Conservation (phyloP, 2,329 filamentous ascomycete genomes). For the Cercospora sp. region DNA sequence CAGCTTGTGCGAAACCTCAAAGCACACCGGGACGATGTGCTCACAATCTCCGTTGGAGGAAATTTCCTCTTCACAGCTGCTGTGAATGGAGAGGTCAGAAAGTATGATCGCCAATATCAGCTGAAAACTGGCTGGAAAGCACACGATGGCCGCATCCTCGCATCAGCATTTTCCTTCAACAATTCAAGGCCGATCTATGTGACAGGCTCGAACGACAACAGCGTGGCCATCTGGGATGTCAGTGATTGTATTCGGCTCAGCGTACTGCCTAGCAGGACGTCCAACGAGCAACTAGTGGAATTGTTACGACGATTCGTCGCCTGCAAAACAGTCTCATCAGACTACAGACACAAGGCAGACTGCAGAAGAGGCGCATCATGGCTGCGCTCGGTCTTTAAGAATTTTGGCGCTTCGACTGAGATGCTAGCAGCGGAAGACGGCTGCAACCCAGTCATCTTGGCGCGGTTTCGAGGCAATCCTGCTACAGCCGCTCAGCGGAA, state of each 20-base stretch:
- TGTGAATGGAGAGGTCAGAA: constrained; percentile 72
- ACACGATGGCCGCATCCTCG: constrained; percentile 82
- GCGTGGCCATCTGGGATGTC: constrained; percentile 85
- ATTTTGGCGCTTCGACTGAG: constrained; percentile 83
- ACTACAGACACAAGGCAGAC: constrained; percentile 82
- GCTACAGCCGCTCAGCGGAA: constrained; percentile 67
- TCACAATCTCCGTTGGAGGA: constrained; percentile 81
- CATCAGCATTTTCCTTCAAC: constrained; percentile 73
- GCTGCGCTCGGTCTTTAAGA: constrained; percentile 85
- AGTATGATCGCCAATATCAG: constrained; percentile 80
- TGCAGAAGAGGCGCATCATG: constrained; percentile 92
- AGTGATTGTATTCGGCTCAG: constrained; percentile 54
- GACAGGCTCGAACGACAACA: constrained; percentile 90
- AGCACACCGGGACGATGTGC: constrained; percentile 76
- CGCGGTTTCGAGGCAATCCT: constrained; percentile 78
- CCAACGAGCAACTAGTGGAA: constrained; percentile 63
- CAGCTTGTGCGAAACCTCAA: constrained; percentile 87
- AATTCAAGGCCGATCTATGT: constrained; percentile 80
- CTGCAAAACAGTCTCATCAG: constrained; percentile 87
- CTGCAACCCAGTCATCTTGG: constrained; percentile 90
- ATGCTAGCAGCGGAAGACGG: constrained; percentile 78
- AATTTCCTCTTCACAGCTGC: constrained; percentile 84
- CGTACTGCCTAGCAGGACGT: constrained; percentile 51
- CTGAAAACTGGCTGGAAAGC: constrained; percentile 76
- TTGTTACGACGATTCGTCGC: constrained; percentile 80